Percentiles rank a stretch among this genome's conserved stretches.
These are phyloP conservation scores for Mortierella sp. DNA, from an alignment of 371 early-diverging fungal species.

Conservation along the genomic window DNA sequence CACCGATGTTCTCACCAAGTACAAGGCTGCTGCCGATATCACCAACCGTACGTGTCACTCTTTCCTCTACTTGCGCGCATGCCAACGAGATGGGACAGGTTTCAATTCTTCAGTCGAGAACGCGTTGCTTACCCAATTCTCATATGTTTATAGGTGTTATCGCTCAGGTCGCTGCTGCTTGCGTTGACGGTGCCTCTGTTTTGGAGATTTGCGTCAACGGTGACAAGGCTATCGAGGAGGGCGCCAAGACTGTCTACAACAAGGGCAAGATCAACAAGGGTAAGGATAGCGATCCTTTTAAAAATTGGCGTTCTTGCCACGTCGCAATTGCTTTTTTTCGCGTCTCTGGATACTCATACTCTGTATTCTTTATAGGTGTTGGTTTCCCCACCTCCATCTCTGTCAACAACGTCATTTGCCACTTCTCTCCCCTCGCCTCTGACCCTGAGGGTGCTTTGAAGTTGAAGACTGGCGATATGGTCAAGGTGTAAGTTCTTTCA, in stretches of 20 bases:
- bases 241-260: slow-evolving; percentile 67
- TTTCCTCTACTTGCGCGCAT: background rate
- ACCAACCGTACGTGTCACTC: slow-evolving; percentile 74
- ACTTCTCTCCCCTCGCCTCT: slow-evolving; percentile 83
- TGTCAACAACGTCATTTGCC: slow-evolving; percentile 88
- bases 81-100: background rate
- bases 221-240: slow-evolving; percentile 81
- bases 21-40: slow-evolving; percentile 89
- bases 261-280: slow-evolving; percentile 78
- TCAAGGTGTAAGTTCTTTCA: slow-evolving; percentile 79
- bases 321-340: background rate
- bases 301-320: no score
- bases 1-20: slow-evolving; percentile 85
- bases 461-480: slow-evolving; percentile 88
- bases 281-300: slow-evolving; percentile 40
- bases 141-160: slow-evolving; percentile 67
- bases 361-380: slow-evolving; percentile 67
- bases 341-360: background rate
- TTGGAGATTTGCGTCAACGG: slow-evolving; percentile 87
- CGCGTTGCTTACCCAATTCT: background rate
- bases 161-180: slow-evolving; percentile 74
- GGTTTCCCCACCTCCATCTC: slow-evolving; percentile 91
- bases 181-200: slow-evolving; percentile 80
- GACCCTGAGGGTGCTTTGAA: slow-evolving; percentile 69
- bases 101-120: background rate